Conservation (phyloP, 2,329 filamentous ascomycete species). For the Rhexocercosporidium sp. region DNA sequence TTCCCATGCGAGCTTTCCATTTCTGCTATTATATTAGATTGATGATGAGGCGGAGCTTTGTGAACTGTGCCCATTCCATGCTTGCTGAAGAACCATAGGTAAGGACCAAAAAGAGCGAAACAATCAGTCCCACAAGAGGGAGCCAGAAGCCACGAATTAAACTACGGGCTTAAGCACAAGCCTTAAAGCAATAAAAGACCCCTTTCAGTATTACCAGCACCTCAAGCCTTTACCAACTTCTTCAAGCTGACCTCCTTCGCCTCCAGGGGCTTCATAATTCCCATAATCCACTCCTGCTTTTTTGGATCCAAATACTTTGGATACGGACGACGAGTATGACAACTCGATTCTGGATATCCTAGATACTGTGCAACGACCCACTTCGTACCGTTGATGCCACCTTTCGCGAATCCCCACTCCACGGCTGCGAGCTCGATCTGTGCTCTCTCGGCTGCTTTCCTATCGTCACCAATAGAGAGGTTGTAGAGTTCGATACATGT, state of each 20-base stretch:
- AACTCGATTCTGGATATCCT: conserved; percentile 64
- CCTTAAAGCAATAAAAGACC: too few species aligned
- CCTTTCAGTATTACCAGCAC: too few species aligned
- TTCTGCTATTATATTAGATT: too few species aligned
- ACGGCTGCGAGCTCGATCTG: conserved; percentile 66
- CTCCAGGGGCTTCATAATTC: conserved; percentile 31
- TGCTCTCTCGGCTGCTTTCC: conserved; percentile 61
- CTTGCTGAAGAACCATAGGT: too few species aligned
- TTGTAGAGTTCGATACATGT: conserved; percentile 64
- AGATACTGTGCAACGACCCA: conserved; percentile 62
- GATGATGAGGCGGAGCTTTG: too few species aligned
- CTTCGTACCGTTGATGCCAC: conserved; percentile 70
- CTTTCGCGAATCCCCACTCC: conserved; percentile 71
- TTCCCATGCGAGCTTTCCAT: too few species aligned
- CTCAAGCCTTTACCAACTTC: neutral
- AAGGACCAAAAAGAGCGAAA: too few species aligned
- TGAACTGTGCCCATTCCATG: too few species aligned
- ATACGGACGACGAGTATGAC: conserved; percentile 54
- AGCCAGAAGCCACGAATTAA: too few species aligned
- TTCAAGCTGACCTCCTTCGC: conserved; percentile 22
- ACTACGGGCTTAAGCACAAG: too few species aligned
- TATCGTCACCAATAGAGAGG: conserved; percentile 59
- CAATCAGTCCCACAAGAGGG: too few species aligned
- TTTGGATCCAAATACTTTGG: conserved; percentile 55
- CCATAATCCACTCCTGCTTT: conserved; percentile 51